A percentile compares a stretch with the other conserved stretches of the same genome.
These are phyloP conservation scores for Metschnikowia corniflorae DNA, from an alignment of 805 yeast species.

Conservation along the genomic window DNA sequence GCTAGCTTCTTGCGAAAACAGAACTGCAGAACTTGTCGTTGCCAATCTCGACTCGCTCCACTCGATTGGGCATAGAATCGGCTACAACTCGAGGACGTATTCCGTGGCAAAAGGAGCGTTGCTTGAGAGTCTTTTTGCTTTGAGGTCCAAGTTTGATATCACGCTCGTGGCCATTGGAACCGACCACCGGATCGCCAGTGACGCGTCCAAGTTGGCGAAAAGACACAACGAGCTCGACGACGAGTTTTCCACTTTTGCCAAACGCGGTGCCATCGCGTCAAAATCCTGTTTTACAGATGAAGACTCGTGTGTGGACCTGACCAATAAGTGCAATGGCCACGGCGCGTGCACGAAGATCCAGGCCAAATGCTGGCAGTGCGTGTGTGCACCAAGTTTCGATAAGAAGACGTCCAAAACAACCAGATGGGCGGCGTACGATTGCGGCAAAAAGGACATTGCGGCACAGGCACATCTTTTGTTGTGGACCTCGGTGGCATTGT, in stretches of 20 bases:
- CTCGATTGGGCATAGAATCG: constrained; percentile 41
- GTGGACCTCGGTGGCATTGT: constrained; percentile 57
- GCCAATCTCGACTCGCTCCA: constrained; percentile 42
- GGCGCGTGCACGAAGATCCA: constrained; percentile 44
- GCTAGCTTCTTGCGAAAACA: constrained; percentile 26
- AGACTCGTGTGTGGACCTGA: constrained; percentile 45
- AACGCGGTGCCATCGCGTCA: constrained; percentile 17
- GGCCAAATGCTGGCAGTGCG: constrained; percentile 47
- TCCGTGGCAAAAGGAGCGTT: constrained; percentile 35
- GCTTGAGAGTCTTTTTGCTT: constrained; percentile 15
- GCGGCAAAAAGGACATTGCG: constrained; percentile 66
- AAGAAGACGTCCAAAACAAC: constrained; percentile 44
- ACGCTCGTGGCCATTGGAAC: constrained; percentile 20
- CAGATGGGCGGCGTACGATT: constrained; percentile 55
- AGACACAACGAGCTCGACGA: constrained; percentile 18
- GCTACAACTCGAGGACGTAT: constrained; percentile 41
- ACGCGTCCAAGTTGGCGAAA: constrained; percentile 12
- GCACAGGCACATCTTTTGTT: constrained; percentile 63
- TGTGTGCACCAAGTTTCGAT: constrained; percentile 44
- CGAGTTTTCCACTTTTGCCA: constrained; percentile 15
- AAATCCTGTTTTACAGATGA: constrained; percentile 39
- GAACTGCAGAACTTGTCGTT: constrained; percentile 25
- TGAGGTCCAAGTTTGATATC: constrained; percentile 19
- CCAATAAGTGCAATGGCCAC: constrained; percentile 51
- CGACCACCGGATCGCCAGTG: constrained; percentile 13